Evolutionary conservation across 2,329 filamentous ascomycete species (phyloP).

Genomic region (Hypoxylon sp.): DNA sequence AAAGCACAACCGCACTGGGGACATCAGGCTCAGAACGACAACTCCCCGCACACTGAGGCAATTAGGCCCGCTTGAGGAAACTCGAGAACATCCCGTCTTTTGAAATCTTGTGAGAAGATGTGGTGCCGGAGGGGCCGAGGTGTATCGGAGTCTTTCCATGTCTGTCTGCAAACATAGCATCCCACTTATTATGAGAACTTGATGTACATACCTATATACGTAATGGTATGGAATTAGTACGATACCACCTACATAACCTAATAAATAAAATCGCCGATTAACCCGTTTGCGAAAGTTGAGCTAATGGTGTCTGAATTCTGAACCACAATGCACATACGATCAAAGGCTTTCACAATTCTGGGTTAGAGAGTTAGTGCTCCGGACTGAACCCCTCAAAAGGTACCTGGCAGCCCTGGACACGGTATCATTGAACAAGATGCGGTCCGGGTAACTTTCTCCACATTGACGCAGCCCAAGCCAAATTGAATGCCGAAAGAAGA

Average conservation of each 20-base stretch:
- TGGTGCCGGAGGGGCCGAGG: constrained; percentile 14
- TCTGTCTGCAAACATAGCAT: too few species aligned
- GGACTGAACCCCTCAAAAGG: background rate
- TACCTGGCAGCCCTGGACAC: background rate
- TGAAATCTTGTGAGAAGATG: background rate
- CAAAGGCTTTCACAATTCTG: too few species aligned
- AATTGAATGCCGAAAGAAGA: constrained; percentile 39
- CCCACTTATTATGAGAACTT: too few species aligned
- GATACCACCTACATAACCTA: too few species aligned
- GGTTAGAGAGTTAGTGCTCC: too few species aligned
- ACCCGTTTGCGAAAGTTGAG: constrained; percentile 12
- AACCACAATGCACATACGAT: background rate
- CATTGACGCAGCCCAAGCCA: constrained; percentile 38
- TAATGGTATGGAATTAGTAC: too few species aligned
- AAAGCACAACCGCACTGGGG: background rate
- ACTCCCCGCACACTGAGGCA: background rate
- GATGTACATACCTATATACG: too few species aligned
- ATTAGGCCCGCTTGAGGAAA: background rate
- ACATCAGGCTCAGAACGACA: constrained; percentile 15
- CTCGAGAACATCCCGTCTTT: background rate
- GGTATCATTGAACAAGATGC: constrained; percentile 10
- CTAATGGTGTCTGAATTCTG: background rate
- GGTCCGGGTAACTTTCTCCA: constrained; percentile 29
- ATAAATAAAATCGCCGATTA: background rate
- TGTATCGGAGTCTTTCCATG: background rate